A percentile compares a stretch with the other conserved stretches of the same genome.
phyloP scores from a whole-genome alignment of 2,329 filamentous ascomycete species.

The Rasamsonia emersonii region DNA sequence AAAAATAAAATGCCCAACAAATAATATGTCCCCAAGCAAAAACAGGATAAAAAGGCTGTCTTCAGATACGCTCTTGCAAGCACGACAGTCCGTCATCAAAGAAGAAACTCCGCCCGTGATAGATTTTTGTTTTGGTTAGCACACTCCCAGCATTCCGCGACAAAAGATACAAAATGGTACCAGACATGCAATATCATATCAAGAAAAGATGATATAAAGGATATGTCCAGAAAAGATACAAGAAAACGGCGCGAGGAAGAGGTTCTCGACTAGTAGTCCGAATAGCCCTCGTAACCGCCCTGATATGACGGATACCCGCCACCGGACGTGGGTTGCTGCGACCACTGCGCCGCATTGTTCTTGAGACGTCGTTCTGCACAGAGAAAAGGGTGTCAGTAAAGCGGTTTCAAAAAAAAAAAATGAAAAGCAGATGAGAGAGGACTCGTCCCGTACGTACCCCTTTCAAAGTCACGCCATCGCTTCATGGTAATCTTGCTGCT shows the following conservation, averaged over 20 bases:
- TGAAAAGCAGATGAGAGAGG: background rate
- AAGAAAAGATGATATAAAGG: constrained; percentile 33
- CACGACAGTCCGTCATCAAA: too few species aligned
- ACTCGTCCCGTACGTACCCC: constrained; percentile 38
- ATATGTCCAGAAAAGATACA: constrained; percentile 7
- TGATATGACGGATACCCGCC: constrained; percentile 20
- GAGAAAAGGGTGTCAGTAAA: constrained; percentile 8
- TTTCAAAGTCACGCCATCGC: constrained; percentile 94
- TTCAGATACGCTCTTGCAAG: too few species aligned
- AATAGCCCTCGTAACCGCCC: constrained; percentile 26
- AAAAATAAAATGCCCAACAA: too few species aligned
- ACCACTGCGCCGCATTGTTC: constrained; percentile 15
- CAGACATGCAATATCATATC: constrained; percentile 40
- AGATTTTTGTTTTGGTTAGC: too few species aligned
- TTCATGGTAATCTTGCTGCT: constrained; percentile 99
- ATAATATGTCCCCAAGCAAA: too few species aligned
- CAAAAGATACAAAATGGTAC: constrained; percentile 36
- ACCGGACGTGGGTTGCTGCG: constrained; percentile 16
- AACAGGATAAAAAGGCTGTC: too few species aligned
- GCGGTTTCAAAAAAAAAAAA: background rate
- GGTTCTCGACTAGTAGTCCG: constrained; percentile 23
- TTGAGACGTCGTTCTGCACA: constrained; percentile 30
- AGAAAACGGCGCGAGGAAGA: constrained; percentile 5
- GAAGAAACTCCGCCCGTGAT: too few species aligned
- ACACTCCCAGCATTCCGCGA: too few species aligned